These are phyloP conservation scores for Malus sylvestris DNA, from an alignment of 306 rosid species.

Conservation along the genomic window DNA sequence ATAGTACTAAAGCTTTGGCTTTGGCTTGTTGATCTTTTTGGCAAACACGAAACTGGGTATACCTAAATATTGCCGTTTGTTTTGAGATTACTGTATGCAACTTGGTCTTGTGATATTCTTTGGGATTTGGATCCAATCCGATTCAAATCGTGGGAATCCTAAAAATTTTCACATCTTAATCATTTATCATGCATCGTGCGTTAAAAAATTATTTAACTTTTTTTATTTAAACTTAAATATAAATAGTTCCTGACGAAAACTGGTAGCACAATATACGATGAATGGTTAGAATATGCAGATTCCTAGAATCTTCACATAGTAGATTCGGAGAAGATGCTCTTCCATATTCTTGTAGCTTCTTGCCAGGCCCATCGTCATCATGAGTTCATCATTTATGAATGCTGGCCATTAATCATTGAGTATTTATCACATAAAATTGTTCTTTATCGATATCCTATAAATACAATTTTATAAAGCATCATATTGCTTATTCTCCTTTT, in stretches of 20 bases:
- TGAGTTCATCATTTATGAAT: neutral
- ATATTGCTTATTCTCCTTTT: neutral
- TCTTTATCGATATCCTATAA: neutral
- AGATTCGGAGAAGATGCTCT: no score
- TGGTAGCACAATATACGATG: accelerated
- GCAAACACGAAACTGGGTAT: neutral
- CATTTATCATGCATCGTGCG: accelerated
- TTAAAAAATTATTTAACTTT: no score
- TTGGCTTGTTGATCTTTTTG: neutral
- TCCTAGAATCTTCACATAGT: accelerated
- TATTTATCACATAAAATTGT: neutral
- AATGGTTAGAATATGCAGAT: accelerated
- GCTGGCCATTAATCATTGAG: neutral
- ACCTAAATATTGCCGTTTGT: neutral
- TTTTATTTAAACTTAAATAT: no score
- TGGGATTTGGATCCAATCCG: neutral
- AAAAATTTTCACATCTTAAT: no score
- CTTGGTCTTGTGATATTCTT: neutral
- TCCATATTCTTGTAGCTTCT: neutral
- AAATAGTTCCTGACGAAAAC: no score
- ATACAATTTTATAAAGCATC: neutral
- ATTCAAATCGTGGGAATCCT: no score
- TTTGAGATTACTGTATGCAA: neutral
- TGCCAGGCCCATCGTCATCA: neutral
- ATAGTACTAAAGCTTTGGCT: neutral